Evolutionary conservation across 2,329 filamentous ascomycete genomes (phyloP).

Genomic region (Mycosphaerella sp.): DNA sequence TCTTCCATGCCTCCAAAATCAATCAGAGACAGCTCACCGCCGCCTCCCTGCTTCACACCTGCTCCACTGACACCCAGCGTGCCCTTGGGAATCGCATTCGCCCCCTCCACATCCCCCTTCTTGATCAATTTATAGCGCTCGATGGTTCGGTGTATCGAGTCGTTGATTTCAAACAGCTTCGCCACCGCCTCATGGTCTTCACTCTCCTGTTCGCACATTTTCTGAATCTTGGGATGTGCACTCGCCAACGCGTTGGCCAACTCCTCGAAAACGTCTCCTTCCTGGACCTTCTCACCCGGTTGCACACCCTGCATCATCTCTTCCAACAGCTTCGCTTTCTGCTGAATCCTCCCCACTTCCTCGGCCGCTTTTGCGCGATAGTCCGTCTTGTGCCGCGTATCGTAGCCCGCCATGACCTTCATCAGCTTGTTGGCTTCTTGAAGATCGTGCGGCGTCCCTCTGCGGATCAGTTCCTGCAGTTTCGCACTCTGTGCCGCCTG

Average conservation of each 20-base stretch:
- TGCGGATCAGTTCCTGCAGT: conserved; percentile 88
- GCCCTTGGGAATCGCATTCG: conserved; percentile 75
- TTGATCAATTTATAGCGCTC: conserved; percentile 94
- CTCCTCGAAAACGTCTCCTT: conserved; percentile 69
- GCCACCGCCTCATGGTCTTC: conserved; percentile 94
- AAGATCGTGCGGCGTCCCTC: conserved; percentile 84
- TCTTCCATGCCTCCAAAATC: conserved; percentile 72
- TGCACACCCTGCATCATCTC: conserved; percentile 84
- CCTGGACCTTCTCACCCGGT: conserved; percentile 68
- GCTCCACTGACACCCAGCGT: conserved; percentile 62
- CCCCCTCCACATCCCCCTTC: conserved; percentile 82
- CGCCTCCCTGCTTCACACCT: conserved; percentile 57
- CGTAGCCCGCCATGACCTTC: conserved; percentile 99
- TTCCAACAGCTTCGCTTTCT: conserved; percentile 86
- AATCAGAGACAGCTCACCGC: conserved; percentile 83
- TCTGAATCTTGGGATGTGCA: conserved; percentile 97
- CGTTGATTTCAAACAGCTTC: conserved; percentile 93
- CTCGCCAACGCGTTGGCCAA: conserved; percentile 81
- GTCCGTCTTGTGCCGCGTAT: conserved; percentile 91
- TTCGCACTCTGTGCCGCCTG: conserved; percentile 94
- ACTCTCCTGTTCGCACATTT: conserved; percentile 98
- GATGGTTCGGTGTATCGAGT: conserved; percentile 95
- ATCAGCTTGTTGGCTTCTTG: conserved; percentile 96
- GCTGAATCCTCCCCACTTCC: conserved; percentile 89
- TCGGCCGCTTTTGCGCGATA: conserved; percentile 96